Evolutionary conservation across 208 protist species (phyloP), one percentile per base, ranked within the genome.

Genomic region (Blastocrithidia nonstop): DNA sequence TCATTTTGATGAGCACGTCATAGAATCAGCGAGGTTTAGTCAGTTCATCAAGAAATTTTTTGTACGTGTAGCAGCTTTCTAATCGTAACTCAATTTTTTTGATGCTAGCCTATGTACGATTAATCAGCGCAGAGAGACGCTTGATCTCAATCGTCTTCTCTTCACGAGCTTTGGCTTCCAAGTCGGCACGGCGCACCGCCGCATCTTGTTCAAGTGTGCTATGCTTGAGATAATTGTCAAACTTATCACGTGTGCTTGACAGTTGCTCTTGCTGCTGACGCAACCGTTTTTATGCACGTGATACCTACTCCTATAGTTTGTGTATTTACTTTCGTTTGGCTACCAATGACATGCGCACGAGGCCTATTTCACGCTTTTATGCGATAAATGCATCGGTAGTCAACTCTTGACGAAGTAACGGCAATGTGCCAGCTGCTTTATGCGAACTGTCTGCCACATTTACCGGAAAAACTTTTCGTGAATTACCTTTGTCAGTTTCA

Each of bases 91-190:
- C 73, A 11, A 70, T 85, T 60, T 95, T 97, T 22, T 61, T 65
- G 42, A 85, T 96, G 15, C 96, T 91, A 20, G 75, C 58, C 56
- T 93, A 85, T 9, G 95, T 58, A 22, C 70, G 67, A 35, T 61
- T 57, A 28, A 96, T 95, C 21, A 80, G 76, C 9, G 83, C 84
- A 6, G 89, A 95, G 1, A 97, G 68, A 52, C 95, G 94, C 64
- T 97, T 97, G 38, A 97, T 96, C 46, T 96, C 92, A 11, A 87
- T 65, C 26, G 85, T 73, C 59, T 96, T 96, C 23, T 94, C 85
- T 36, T 87, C 62, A 51, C 95, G 95, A 4, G 65, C 71, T 47
- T 89, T 91, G 21, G 84, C 88, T 61, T 96, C 87, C 2, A 63
- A 47, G 44, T 97, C 91, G 1, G 90, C 91, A 21, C 83, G 78